Percentiles rank a stretch among this genome's conserved stretches.
Conservation (phyloP, 495 filamentous ascomycete species). For the Trypethelium eluteriae region DNA sequence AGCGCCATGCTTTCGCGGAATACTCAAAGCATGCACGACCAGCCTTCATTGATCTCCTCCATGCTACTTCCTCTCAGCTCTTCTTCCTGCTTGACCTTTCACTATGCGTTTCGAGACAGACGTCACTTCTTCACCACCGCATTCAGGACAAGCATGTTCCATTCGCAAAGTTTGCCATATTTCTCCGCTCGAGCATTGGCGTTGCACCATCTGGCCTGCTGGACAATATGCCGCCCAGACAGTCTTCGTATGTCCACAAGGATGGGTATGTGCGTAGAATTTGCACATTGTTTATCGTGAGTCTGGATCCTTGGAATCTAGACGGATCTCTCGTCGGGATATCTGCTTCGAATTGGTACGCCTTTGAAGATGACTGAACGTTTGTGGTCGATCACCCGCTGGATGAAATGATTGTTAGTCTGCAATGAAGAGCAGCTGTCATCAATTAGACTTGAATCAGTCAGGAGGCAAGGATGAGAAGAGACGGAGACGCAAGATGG, state of each 20-base stretch:
- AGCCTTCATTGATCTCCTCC: background rate
- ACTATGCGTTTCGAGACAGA: background rate
- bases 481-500: background rate
- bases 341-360: background rate
- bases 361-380: background rate
- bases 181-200: conserved; percentile 21
- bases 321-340: background rate
- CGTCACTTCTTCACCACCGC: conserved; percentile 12
- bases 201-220: conserved; percentile 22
- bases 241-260: conserved; percentile 34
- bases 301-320: background rate
- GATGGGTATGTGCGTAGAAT: conserved; percentile 36
- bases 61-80: background rate
- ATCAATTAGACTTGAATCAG: background rate
- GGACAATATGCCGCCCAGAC: conserved; percentile 32
- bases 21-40: too few species aligned
- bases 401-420: background rate
- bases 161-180: conserved; percentile 29
- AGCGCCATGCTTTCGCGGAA: too few species aligned
- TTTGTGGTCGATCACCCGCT: background rate
- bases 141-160: conserved; percentile 23
- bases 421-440: background rate
- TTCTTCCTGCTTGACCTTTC: background rate
- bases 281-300: conserved; percentile 24
- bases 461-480: background rate